phyloP scores from a whole-genome alignment of 2,329 filamentous ascomycete species.

The Colletotrichum nymphaeae region DNA sequence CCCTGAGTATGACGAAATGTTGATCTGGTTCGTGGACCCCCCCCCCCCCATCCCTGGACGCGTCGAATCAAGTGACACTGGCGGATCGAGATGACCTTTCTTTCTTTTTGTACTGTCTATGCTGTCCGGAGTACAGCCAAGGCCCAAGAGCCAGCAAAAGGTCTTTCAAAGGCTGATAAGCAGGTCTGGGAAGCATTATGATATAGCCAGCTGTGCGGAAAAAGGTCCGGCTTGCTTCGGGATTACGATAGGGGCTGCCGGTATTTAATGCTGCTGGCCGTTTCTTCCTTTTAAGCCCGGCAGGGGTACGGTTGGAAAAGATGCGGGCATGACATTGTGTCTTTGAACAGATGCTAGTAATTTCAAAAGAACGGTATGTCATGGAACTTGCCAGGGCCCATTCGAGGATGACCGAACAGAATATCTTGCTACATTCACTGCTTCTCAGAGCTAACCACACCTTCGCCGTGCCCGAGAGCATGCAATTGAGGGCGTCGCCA shows the following conservation, averaged over 20 bases:
- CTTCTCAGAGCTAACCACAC: no score
- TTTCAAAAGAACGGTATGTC: background rate
- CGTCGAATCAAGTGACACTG: background rate
- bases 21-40: background rate
- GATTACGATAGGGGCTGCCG: no score
- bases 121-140: no score
- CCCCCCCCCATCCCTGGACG: background rate
- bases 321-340: background rate
- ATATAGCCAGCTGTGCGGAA: background rate
- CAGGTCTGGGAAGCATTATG: no score
- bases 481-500: background rate
- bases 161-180: no score
- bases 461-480: background rate
- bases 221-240: background rate
- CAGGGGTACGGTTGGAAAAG: background rate
- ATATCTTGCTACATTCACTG: no score
- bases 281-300: background rate
- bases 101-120: background rate
- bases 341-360: background rate
- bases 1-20: constrained; percentile 11
- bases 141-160: no score
- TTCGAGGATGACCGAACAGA: background rate
- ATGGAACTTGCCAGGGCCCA: background rate
- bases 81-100: background rate
- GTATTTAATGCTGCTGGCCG: background rate